Evolutionary conservation across 2,329 filamentous ascomycete genomes (phyloP), one percentile per base, ranked within the genome.

Genomic region (Claviceps arundinis): DNA sequence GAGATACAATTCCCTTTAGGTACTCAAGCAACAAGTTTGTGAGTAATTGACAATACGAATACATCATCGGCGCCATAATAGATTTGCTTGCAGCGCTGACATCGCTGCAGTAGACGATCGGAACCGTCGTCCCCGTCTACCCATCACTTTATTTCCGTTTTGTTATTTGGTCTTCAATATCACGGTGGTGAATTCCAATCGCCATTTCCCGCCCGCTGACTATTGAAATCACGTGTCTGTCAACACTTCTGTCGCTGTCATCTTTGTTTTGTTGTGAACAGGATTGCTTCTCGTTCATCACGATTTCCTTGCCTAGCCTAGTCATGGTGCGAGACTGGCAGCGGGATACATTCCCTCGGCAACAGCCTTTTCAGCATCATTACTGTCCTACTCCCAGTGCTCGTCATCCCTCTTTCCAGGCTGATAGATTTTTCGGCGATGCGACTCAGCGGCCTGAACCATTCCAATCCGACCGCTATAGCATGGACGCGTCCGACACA

Each of bases 251-350:
- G 8, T 45, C 30, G 17, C 41, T 42, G n/a, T 46, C 48, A 43
- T 40, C 42, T 50, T 30, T 43, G 16, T n/a, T 43, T 50, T 37
- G 14, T 14, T 34, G 30, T 34, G 8, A 22, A 37, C 11, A 26
- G 19, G 40, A 37, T 30, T 17, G 4, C 34, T 47, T 37, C 37
- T 40, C 45, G n/a, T 52, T 26, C 37, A 24, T 38, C 4, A 34
- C 30, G 9, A 34, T 3, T 34, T 34, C 26, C 47, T 37, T 17
- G 4, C 30, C 30, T 52, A 24, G 24, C 26, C 30, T 22, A 52
- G 49, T 43, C 55, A 74, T 74, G 71, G 72, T 72, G 48, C 69
- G 66, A 56, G 64, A 70, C 53, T 68, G 63, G 60, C 53, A 64
- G 46, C 66, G 70, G 64, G 68, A 70, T 34, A 56, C 64, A 22